Conservation (phyloP, 495 filamentous ascomycete species). For the Elasticomyces elasticus region DNA sequence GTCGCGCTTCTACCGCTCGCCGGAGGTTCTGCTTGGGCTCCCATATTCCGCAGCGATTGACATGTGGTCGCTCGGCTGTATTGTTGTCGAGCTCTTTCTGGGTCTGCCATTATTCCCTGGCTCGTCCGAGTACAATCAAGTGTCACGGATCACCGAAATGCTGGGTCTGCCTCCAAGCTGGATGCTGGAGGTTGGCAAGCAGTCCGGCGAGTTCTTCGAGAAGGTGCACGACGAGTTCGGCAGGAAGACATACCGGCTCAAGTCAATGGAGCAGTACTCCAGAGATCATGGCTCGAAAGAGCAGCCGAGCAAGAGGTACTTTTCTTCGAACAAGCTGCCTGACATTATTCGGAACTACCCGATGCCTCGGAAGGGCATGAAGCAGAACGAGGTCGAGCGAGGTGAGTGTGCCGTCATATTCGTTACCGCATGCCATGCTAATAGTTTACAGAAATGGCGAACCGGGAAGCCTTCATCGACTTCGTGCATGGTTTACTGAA, state of each 20-base stretch:
- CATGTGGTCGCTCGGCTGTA: constrained; percentile 99
- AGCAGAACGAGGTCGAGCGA: constrained; percentile 89
- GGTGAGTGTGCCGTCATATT: constrained; percentile 46
- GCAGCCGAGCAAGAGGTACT: constrained; percentile 99
- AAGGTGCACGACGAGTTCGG: constrained; percentile 89
- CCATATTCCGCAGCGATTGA: constrained; percentile 98
- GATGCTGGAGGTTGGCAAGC: constrained; percentile 99
- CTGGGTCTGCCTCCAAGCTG: constrained; percentile 90
- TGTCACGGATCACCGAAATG: constrained; percentile 97
- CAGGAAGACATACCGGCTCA: constrained; percentile 78
- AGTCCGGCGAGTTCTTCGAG: constrained; percentile 95
- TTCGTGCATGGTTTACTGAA: constrained; percentile 92
- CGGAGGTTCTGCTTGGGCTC: constrained; percentile 85
- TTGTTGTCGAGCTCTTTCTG: constrained; percentile 95
- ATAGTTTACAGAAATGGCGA: constrained; percentile 76
- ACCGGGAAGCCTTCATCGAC: constrained; percentile 96
- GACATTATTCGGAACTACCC: constrained; percentile 96
- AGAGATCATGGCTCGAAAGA: constrained; percentile 92
- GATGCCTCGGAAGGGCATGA: constrained; percentile 99
- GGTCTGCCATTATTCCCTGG: constrained; percentile 93
- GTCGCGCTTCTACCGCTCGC: constrained; percentile 94
- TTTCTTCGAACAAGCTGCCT: constrained; percentile 81
- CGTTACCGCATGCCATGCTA: background rate
- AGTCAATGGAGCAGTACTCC: constrained; percentile 95
- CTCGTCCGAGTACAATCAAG: constrained; percentile 98